Evolutionary conservation across 495 filamentous ascomycete genomes (phyloP).

Genomic region (Amphirosellinia nigrospora): DNA sequence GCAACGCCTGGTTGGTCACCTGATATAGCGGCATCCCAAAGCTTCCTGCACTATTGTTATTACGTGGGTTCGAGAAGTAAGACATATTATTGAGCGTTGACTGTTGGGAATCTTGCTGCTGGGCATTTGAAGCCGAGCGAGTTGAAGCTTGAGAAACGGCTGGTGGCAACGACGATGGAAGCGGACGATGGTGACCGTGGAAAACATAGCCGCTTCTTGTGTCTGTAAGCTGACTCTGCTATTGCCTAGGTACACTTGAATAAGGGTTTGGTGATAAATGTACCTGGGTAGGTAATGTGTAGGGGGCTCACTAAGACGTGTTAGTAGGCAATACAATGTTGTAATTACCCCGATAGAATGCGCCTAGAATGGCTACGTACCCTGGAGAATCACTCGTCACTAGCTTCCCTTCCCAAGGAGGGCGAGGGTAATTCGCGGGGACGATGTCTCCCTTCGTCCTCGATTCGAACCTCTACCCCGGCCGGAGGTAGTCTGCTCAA

Average conservation of each 20-base stretch:
- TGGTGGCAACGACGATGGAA: background rate
- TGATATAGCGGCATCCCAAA: background rate
- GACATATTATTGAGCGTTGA: background rate
- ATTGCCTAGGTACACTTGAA: background rate
- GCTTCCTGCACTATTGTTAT: background rate
- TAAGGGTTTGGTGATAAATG: background rate
- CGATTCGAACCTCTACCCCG: background rate
- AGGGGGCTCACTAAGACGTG: background rate
- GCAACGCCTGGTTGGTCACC: background rate
- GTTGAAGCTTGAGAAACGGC: background rate
- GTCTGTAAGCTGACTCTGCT: background rate
- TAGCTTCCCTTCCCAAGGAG: background rate
- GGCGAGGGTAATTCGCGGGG: background rate
- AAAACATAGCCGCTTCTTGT: background rate
- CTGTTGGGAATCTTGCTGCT: background rate
- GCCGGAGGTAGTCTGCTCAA: background rate
- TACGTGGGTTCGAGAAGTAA: background rate
- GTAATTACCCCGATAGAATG: background rate
- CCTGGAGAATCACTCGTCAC: constrained; percentile 3
- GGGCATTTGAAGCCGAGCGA: background rate
- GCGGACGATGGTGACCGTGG: background rate
- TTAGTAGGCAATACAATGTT: background rate
- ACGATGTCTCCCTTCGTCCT: background rate
- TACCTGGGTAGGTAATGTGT: too few species aligned
- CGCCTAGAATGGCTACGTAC: background rate